Evolutionary conservation across 1,139 yeast species (phyloP), one percentile per base, ranked within the genome.

Genomic region (Saccharomycopsis hybrid): DNA sequence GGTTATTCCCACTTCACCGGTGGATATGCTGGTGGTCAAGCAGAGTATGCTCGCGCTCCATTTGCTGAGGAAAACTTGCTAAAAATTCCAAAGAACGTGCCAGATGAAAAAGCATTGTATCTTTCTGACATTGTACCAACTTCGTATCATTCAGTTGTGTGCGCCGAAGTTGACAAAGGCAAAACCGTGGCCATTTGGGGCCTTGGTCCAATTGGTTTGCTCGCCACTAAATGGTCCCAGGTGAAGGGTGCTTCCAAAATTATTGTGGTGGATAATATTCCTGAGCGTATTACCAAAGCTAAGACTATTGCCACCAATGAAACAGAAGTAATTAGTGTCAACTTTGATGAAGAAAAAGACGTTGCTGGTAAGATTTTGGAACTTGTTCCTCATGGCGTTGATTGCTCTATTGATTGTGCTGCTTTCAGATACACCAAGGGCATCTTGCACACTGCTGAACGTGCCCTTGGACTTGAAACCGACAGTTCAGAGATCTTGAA

Each of bases 191-290:
- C 71, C 46, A 66, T 74, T 36, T 58, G 74, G 24, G 76, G 78
- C 13, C 75, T 73, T 38, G 80, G 79, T 5, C 77, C 78, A 4
- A 74, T 74, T 57, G 79, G 80, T 1, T 61, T 74, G 40, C 67
- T 76, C n/a, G 70, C 77, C 1, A 65, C 73, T 8, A 62, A 74
- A 43, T 73, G 74, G 3, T 65, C 73, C 46, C 69, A 71, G 54
- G 78, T 76, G 4, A 67, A 71, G 50, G 65, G 66, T 27, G 72
- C 71, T 3, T 59, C 62, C 5, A 61, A 55, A 30, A 70, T 71
- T 47, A 73, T 70, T 27, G 70, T 68, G 46, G 67, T 69, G 54
- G 77, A 73, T 13, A 36, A 36, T 36, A 24, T 36, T 36, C 39
- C 39, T 8, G 39, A 36, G 24, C 39, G 39, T 5, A 36, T 36